Evolutionary conservation across 495 filamentous ascomycete species (phyloP).

Genomic region (Podospora australis): DNA sequence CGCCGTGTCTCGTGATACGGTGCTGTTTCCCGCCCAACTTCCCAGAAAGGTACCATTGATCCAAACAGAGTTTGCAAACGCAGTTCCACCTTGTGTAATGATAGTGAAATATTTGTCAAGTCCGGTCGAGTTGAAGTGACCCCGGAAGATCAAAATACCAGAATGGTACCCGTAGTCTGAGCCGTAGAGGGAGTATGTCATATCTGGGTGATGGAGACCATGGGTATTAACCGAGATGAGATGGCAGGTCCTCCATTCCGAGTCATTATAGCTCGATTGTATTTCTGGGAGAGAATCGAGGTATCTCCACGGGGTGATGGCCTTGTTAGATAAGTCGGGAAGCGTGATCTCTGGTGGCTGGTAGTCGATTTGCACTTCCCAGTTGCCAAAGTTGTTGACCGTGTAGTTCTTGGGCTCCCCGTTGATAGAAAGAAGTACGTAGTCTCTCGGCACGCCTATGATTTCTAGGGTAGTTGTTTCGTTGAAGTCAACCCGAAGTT

Average conservation of each 20-base stretch:
- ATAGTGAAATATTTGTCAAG: constrained; percentile 51
- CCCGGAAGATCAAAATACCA: constrained; percentile 63
- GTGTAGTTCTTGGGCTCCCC: constrained; percentile 34
- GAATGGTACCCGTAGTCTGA: constrained; percentile 72
- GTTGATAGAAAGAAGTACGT: constrained; percentile 56
- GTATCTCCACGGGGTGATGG: constrained; percentile 52
- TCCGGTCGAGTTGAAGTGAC: constrained; percentile 63
- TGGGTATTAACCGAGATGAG: too few species aligned
- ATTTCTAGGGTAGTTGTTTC: constrained; percentile 56
- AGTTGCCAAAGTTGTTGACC: constrained; percentile 46
- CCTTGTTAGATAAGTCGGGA: constrained; percentile 48
- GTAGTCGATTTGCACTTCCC: constrained; percentile 47
- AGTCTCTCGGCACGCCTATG: constrained; percentile 48
- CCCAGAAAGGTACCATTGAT: constrained; percentile 49
- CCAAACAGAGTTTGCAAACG: constrained; percentile 53
- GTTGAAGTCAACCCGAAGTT: constrained; percentile 67
- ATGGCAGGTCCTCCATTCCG: constrained; percentile 61
- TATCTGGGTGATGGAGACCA: too few species aligned
- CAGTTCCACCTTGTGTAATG: constrained; percentile 56
- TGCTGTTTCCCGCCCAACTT: constrained; percentile 50
- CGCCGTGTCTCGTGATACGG: constrained; percentile 37
- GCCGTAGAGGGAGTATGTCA: constrained; percentile 57
- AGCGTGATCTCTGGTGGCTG: constrained; percentile 45
- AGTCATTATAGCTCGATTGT: constrained; percentile 57
- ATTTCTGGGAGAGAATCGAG: constrained; percentile 68